phyloP scores from a whole-genome alignment of 345 rosid genomes.

The Acer negundo region DNA sequence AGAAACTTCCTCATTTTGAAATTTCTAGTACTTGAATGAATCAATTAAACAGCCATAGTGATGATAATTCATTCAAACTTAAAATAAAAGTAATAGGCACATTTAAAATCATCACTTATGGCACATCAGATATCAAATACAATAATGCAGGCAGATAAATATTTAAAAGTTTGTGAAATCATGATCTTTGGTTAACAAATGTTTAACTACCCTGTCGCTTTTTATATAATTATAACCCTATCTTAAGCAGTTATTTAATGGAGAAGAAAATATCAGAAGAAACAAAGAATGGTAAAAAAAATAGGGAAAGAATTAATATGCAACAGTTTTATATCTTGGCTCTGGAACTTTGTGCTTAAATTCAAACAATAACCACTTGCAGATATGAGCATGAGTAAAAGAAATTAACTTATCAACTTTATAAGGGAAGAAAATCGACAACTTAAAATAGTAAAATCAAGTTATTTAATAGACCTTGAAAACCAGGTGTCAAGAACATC shows the following conservation, averaged over 20 bases:
- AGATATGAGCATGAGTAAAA: background rate
- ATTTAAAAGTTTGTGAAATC: background rate
- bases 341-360: background rate
- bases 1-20: background rate
- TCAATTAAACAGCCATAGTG: background rate
- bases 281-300: background rate
- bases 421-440: background rate
- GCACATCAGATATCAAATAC: background rate
- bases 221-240: background rate
- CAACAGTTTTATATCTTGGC: background rate
- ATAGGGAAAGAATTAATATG: background rate
- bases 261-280: background rate
- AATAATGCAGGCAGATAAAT: background rate
- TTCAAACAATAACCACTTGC: background rate
- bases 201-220: background rate
- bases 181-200: background rate
- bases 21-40: background rate
- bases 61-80: background rate
- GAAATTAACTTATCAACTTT: background rate
- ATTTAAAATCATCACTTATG: background rate
- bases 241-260: background rate
- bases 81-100: background rate
- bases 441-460: background rate
- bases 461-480: constrained; percentile 69
- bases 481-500: constrained; percentile 99